Base-by-base conservation (phyloP, 2,329 filamentous ascomycete species). In the Blumeriella jaapii region DNA sequence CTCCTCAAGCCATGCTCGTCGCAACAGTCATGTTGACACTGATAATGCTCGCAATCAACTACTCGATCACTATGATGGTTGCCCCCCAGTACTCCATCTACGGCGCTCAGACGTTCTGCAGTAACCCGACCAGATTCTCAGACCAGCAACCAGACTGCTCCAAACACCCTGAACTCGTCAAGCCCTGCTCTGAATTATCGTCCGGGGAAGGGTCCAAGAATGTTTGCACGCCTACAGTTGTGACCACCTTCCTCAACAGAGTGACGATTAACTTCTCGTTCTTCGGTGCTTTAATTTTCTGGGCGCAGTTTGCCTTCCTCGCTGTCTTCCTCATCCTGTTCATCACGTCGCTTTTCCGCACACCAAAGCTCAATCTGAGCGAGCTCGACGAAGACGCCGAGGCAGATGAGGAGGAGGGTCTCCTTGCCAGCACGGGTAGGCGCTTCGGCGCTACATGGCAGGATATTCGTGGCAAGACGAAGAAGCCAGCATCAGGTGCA, bases 21-120 rank as follows among this genome's bases (percentile, higher is more conserved):
- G 82, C 85, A 2, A 95, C 89, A 0, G 84, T 93, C 8, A 76
- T 98, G 65, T 69, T 98, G 29, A 89, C 85, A 0, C 69, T 96
- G 45, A 89, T 93, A 47, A 83, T 83, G 2, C 64, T 98, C 27
- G 91, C 84, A 20, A 80, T 93, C 59, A 94, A 96, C 62, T 98
- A 96, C 58, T 76, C 84, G 6, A 66, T 96, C 26, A 81, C 84
- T 38, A 94, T 93, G 80, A 69, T 96, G 43, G 76, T 94, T n/a
- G 91, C 86, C 5, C 91, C 91, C 1, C 87, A 96, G 55, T 98
- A 98, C 56, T 76, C 89, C 29, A 93, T 81, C 36, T 98, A 85
- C 55, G 91, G 91, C 31, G 85, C 87, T 0, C 91, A 98, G 59
- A 94, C 82, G 1, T 95, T 87, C 63, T 98, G 91, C 61, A 78